Evolutionary conservation across 768 basidiomycete species (phyloP), one percentile per base, ranked within the genome.

Genomic region (Rhodotorula kratochvilovae): DNA sequence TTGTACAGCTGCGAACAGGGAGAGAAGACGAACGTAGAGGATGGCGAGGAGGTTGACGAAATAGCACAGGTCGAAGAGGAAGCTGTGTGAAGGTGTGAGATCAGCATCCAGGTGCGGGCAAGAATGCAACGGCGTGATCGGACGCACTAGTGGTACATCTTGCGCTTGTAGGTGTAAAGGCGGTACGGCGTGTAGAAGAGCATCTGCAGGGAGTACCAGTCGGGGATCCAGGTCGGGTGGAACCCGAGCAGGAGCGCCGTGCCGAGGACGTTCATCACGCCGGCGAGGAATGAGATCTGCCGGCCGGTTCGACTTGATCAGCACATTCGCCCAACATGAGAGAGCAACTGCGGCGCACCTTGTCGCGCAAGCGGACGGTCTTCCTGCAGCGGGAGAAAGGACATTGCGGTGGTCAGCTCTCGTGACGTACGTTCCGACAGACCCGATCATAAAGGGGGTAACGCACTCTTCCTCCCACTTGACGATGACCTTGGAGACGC

Each of bases 141-240:
- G 53, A 92, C 85, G 83, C 94, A 95, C 81, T 95, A 96, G 80
- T 96, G 93, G 88, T 90, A 98, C 12, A 86, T 85, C 66, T 91
- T 90, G 79, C 89, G 87, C 85, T 96, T 96, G 85, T 97, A 98
- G 33, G 81, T 85, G 81, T 89, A 96, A 12, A 84, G 85, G 50
- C 95, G 90, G 19, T 89, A 81, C 1, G 94, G 92, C 12, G 96
- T 85, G 61, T 95, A 88, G 79, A 88, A 89, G 46, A 87, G 80
- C 33, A 86, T 85, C 79, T 90, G 90, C 1, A 87, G 77, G 1
- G 92, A 92, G 80, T 97, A 97, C 11, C 88, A 85, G 23, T 93
- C 84, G 67, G 95, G 94, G 31, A 87, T 87, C 79, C 81, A 93
- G 87, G 94, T 84, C 19, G 94, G 94, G 25, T 87, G 87, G 78